Base-by-base conservation (phyloP, 2,329 filamentous ascomycete species). In the Fusarium sacchari region DNA sequence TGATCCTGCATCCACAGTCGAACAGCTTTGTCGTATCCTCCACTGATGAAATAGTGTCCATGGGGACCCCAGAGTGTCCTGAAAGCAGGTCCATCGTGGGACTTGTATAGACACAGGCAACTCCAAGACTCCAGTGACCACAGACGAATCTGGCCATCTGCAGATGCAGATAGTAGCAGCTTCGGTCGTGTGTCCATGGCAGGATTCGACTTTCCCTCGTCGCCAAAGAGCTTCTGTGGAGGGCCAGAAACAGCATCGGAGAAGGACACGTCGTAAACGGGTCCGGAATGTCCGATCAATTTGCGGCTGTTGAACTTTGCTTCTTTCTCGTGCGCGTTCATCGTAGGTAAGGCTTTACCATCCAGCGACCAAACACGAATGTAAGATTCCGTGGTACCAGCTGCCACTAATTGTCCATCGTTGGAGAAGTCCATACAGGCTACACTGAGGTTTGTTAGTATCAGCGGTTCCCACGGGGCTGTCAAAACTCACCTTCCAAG, bases 341-440 rank as follows among this genome's bases (percentile, higher is more conserved):
- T 89, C 20, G 93, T 93, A 50, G 89, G 89, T 18, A 99, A 89
- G 7, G 94, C 89, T 71, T 92, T 93, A 72, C 96, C 96, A 77
- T 97, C 94, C 44, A 98, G 86, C 43, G 93, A 93, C 95, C 96
- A 99, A 18, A 99, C 90, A 22, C 96, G 93, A 77, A 99, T 97
- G 80, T 98, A 98, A 0, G 96, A 98, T 80, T 98, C 95, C 61
- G 93, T 91, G 53, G 95, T 97, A 34, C 96, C 97, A 28, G 92
- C 93, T 30, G 96, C 96, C 42, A 96, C 94, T 34, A 98, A 88
- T 73, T 92, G 89, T 71, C 94, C 92, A 80, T 99, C 96, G 60
- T 96, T 93, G 2, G 96, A 98, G 79, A 99, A 98, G 78, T 98
- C 96, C 80, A 98, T 90, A 79, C 94, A 97, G n/a, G 94, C 95